Evolutionary conservation across 306 rosid genomes (phyloP), one percentile per base, ranked within the genome.

Genomic region (Myrica gale): DNA sequence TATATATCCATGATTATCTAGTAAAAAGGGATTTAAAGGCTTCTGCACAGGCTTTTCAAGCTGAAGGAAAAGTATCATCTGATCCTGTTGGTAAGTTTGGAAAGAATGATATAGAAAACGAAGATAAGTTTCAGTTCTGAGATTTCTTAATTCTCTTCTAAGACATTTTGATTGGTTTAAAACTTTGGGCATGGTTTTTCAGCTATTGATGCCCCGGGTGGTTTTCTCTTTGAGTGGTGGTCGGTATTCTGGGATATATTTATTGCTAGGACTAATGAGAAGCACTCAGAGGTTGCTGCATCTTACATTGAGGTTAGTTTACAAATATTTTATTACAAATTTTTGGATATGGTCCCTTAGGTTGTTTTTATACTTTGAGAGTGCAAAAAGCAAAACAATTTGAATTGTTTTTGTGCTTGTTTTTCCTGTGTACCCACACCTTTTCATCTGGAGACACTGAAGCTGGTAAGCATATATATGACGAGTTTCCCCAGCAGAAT

Each of bases 191-290:
- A 26, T 86, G 87, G 75, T 66, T 63, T 82, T 86, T 62, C 91
- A 96, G 99, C 99, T 56, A 96, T 96, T 82, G 99, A 96, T 88
- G 99, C 99, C 7, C 99, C 99, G 0, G 98, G 99, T 70, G 99
- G 99, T 66, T 96, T 96, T 84, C 88, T 96, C 70, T 96, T 96
- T 8, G 99, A 96, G 80, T 95, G 99, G 99, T 95, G 99, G 99
- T 95, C 99, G 9, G 97, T 95, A 84, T 95, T 95, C 90, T 95
- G 99, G 99, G 99, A 96, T 81, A 96, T 96, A 69, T 96, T 96
- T 74, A 96, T 96, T 78, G 99, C 99, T 55, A 87, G 99, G 85
- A 96, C 99, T 65, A 92, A 96, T 82, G 99, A 96, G 92, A 96
- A 96, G 84, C 99, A 96, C 83, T 96, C 99, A 0, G 98, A 96